Conservation (phyloP, 495 filamentous ascomycete species). For the Tirmania nivea region DNA sequence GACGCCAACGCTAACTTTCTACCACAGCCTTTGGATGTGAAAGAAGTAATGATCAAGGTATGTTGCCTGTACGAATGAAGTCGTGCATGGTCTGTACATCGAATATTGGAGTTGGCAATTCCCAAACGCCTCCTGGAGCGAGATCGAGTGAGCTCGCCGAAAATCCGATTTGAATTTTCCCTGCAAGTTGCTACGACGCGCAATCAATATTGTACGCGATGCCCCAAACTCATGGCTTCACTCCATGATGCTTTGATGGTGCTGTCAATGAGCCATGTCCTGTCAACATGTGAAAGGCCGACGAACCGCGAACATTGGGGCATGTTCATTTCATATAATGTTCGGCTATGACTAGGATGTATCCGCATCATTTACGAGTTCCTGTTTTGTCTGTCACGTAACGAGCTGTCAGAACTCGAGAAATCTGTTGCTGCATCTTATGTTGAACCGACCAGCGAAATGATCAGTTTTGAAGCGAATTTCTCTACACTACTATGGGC, state of each 20-base stretch:
- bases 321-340: neutral
- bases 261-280: too few species aligned
- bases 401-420: neutral
- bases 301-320: neutral
- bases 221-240: neutral
- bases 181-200: neutral
- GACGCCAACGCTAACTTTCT: constrained; percentile 27
- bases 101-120: constrained; percentile 1
- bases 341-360: neutral
- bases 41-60: constrained; percentile 96
- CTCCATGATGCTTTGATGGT: too few species aligned
- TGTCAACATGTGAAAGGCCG: neutral
- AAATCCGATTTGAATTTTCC: neutral
- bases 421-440: neutral
- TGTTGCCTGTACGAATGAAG: constrained; percentile 40
- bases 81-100: constrained; percentile 15
- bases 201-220: neutral
- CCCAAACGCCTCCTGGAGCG: neutral
- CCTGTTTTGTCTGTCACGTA: neutral
- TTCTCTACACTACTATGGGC: neutral
- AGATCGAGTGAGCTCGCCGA: neutral
- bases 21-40: constrained; percentile 71
- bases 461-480: neutral
- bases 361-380: neutral
- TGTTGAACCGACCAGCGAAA: neutral